Base-by-base conservation (phyloP, 805 yeast species). In the Ogataea paraovalis region DNA sequence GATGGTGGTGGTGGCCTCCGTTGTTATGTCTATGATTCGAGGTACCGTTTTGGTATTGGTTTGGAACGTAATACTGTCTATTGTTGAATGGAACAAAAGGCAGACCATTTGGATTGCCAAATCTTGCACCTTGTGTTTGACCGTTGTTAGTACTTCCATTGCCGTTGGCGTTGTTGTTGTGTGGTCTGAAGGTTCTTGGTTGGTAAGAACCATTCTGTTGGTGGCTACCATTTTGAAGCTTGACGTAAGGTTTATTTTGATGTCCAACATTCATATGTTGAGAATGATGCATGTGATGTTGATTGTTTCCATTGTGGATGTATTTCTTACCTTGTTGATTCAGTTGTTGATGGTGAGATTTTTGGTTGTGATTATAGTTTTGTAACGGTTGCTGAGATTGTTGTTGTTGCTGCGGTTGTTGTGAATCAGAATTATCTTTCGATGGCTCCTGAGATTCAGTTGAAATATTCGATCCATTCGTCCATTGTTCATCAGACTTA, bases 31-130 rank as follows among this genome's bases (percentile, higher is more conserved):
- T 54, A 20, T 52, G 41, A 20, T 53, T 47, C 23, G 61, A 57
- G 20, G 21, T 46, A 18, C 49, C 54, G 23, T 53, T 54, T 19
- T 53, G 54, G 41, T 57, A 56, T 45, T 51, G 59, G 44, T 52
- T 52, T 25, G 62, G 60, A 46, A 48, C 51, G 41, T 43, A 56
- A 43, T 50, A 58, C 33, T 50, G 60, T 49, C 60, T 52, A 48
- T 51, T 53, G 45, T 49, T 49, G 47, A 50, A 53, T 12, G 63
- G 62, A 40, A 56, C 48, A 47, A 48, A 59, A 12, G 54, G 59
- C 23, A 53, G 39, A 39, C 53, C 54, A 21, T 54, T 55, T 41
- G 49, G 46, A 42, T 55, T 57, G 41, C 57, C 52, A 48, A 55
- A 57, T 48, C 61, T 52, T 46, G 57, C 51, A 38, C 46, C 49